Evolutionary conservation across 2,329 filamentous ascomycete species (phyloP).

Genomic region (Fusarium avenaceum): DNA sequence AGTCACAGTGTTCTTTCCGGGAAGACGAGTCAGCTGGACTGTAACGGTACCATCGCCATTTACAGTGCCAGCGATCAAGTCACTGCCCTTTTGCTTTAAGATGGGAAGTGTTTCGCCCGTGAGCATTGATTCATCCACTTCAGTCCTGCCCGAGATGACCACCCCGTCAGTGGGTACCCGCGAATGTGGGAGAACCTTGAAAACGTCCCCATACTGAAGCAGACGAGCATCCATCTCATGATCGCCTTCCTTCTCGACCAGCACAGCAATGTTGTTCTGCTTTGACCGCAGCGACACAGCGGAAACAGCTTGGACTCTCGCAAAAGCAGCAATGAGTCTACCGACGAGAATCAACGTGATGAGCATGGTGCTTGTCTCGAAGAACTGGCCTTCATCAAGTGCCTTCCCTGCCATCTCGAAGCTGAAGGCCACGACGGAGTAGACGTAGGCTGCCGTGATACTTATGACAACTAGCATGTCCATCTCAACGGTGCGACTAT

Average conservation of each 20-base stretch:
- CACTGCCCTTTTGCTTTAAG: conserved; percentile 10
- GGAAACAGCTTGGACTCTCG: conserved; percentile 54
- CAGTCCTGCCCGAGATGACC: conserved; percentile 65
- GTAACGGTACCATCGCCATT: conserved; percentile 62
- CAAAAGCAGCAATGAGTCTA: conserved; percentile 55
- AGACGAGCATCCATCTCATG: conserved; percentile 66
- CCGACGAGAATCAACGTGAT: conserved; percentile 58
- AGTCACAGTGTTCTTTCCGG: conserved; percentile 70
- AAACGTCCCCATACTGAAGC: conserved; percentile 69
- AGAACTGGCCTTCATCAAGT: conserved; percentile 37
- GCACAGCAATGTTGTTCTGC: conserved; percentile 63
- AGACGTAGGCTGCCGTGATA: conserved; percentile 66
- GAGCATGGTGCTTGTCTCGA: conserved; percentile 59
- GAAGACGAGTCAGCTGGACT: conserved; percentile 63
- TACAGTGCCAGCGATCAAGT: conserved; percentile 11
- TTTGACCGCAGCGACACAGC: conserved; percentile 58
- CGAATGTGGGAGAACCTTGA: conserved; percentile 65
- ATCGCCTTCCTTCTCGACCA: conserved; percentile 54
- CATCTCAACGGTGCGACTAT: conserved; percentile 65
- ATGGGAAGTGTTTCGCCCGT: conserved; percentile 5
- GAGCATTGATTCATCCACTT: conserved; percentile 75
- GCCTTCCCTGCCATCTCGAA: conserved; percentile 52
- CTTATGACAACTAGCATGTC: conserved; percentile 69
- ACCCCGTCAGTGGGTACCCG: conserved; percentile 70
- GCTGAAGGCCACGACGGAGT: conserved; percentile 59